phyloP scores from a whole-genome alignment of 164 flowering plant species.

The Malania oleifera region DNA sequence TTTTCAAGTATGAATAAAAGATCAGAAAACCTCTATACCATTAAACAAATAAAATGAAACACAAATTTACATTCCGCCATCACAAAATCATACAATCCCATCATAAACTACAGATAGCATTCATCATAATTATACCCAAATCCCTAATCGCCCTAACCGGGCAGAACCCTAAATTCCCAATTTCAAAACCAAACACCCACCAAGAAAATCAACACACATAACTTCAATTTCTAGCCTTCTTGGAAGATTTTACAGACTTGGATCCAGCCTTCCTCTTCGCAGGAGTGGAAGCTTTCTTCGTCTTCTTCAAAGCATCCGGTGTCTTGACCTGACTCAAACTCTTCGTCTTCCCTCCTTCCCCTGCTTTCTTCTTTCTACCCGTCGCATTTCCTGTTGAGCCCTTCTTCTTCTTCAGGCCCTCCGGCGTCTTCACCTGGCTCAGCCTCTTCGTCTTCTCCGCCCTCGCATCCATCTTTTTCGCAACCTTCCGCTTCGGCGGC shows the following conservation, averaged over 20 bases:
- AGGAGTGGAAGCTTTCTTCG: conserved; percentile 3
- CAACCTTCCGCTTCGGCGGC: conserved; percentile 5
- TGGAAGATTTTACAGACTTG: not conserved
- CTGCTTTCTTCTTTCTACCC: conserved; percentile 1
- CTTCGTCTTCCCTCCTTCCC: not conserved
- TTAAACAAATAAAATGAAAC: too few species aligned
- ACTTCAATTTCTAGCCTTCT: not conserved
- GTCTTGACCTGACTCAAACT: conserved; percentile 10
- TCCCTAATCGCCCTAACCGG: too few species aligned
- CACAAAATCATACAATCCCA: too few species aligned
- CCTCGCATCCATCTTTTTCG: conserved; percentile 6
- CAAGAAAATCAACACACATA: too few species aligned
- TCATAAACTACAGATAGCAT: too few species aligned
- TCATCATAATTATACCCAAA: too few species aligned
- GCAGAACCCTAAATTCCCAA: too few species aligned
- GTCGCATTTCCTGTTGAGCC: too few species aligned
- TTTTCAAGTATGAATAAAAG: too few species aligned
- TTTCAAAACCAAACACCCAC: too few species aligned
- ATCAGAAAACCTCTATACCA: too few species aligned
- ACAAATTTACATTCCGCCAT: too few species aligned
- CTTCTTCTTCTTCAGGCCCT: conserved; percentile 15
- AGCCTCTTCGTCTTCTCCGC: conserved; percentile 23
- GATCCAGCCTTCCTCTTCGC: conserved; percentile 7
- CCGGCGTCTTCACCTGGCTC: conserved; percentile 28
- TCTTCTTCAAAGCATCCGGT: not conserved